These are phyloP conservation scores for Quercus berberidifolia DNA, from an alignment of 306 rosid genomes.

Conservation along the genomic window DNA sequence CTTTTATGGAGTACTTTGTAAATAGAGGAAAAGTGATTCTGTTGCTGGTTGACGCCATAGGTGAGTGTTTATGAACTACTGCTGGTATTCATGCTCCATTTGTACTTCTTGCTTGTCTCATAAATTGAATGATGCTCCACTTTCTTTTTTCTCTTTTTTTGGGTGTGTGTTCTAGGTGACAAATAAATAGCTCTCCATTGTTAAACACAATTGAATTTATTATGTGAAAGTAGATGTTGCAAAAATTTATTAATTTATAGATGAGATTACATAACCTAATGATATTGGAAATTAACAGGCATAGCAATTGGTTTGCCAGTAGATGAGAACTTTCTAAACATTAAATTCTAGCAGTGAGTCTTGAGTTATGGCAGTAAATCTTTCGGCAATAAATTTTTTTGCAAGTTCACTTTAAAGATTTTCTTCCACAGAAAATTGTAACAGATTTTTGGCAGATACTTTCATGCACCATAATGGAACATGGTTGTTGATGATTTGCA, in stretches of 20 bases:
- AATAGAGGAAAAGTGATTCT: slow-evolving; percentile 59
- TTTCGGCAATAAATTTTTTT: too few relatives aligned
- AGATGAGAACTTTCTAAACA: background rate
- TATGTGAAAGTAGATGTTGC: background rate
- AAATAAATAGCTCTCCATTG: background rate
- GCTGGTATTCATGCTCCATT: background rate
- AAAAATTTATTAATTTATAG: background rate
- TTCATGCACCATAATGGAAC: background rate
- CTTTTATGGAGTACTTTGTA: slow-evolving; percentile 46
- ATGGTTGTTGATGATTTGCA: background rate
- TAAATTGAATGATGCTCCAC: background rate
- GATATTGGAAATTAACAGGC: background rate
- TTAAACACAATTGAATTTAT: background rate
- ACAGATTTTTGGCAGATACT: background rate
- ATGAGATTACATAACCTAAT: background rate
- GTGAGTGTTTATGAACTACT: slow-evolving; percentile 39
- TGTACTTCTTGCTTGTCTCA: background rate
- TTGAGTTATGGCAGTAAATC: too few relatives aligned
- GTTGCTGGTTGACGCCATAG: slow-evolving; percentile 79
- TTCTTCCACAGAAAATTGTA: background rate
- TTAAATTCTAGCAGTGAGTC: background rate
- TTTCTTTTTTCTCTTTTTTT: slow-evolving; percentile 2
- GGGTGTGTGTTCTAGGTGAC: background rate
- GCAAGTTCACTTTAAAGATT: too few relatives aligned
- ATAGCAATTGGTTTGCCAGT: background rate